A percentile compares a stretch with the other conserved stretches of the same genome.
These are phyloP conservation scores for Rosa multiflora DNA, from an alignment of 306 rosid genomes.

Conservation along the genomic window DNA sequence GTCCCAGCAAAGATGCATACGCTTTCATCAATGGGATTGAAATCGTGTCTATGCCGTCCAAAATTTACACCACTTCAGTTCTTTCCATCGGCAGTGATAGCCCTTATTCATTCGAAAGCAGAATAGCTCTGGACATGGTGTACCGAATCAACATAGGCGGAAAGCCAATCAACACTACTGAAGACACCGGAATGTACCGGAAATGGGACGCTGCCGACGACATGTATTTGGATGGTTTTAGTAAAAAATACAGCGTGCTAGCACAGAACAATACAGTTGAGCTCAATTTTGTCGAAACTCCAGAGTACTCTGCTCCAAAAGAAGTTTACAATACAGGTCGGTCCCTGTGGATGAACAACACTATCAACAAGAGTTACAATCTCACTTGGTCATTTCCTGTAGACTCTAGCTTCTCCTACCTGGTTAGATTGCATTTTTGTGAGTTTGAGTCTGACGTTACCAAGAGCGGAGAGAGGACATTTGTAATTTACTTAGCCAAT, in stretches of 20 bases:
- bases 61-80: conserved; percentile 29
- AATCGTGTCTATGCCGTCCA: conserved; percentile 63
- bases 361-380: neutral
- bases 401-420: conserved; percentile 22
- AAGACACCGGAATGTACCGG: conserved; percentile 22
- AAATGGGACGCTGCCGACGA: conserved; percentile 1
- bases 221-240: neutral
- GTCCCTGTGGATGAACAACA: too few relatives aligned
- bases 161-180: fast-evolving
- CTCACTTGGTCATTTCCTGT: conserved; percentile 35
- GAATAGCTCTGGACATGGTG: conserved; percentile 12
- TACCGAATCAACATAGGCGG: conserved; percentile 24
- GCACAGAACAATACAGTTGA: fast-evolving
- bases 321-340: conserved; percentile 20
- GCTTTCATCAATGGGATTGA: conserved; percentile 76
- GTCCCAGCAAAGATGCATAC: conserved; percentile 35
- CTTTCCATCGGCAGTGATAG: neutral
- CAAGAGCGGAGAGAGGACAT: neutral
- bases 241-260: fast-evolving
- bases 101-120: neutral
- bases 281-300: neutral
- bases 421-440: conserved; percentile 38
- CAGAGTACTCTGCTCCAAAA: neutral
- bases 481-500: conserved; percentile 29
- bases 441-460: neutral